Evolutionary conservation across 306 rosid genomes (phyloP).

Genomic region (Fragaria nilgerrensis): DNA sequence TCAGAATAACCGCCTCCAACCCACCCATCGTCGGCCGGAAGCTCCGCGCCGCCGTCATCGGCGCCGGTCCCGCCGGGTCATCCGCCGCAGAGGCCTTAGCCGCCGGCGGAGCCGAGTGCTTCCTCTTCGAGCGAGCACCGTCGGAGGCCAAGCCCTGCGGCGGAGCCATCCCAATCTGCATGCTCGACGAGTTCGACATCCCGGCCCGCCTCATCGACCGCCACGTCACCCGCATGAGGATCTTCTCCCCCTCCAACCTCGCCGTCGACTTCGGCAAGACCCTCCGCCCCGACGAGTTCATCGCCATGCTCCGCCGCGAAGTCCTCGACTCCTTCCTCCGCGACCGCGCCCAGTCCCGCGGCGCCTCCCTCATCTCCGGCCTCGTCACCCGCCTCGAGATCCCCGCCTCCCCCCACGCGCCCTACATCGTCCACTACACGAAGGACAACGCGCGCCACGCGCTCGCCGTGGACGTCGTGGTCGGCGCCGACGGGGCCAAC

Average conservation of each 20-base stretch:
- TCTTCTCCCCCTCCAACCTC: slow-evolving; percentile 88
- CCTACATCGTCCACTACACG: slow-evolving; percentile 64
- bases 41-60: slow-evolving; percentile 85
- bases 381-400: slow-evolving; percentile 60
- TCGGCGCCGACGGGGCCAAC: slow-evolving; percentile 87
- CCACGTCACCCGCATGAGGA: slow-evolving; percentile 63
- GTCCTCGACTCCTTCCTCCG: slow-evolving; percentile 86
- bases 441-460: slow-evolving; percentile 28
- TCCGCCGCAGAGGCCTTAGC: slow-evolving; percentile 90
- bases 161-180: slow-evolving; percentile 93
- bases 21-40: slow-evolving; percentile 59
- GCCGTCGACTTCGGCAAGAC: slow-evolving; percentile 86
- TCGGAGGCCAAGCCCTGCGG: slow-evolving; percentile 86
- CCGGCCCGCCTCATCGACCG: slow-evolving; percentile 79
- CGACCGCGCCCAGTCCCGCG: slow-evolving; percentile 59
- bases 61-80: slow-evolving; percentile 92
- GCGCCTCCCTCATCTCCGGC: slow-evolving; percentile 58
- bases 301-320: slow-evolving; percentile 93
- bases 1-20: slow-evolving; percentile 28
- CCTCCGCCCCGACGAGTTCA: slow-evolving; percentile 63
- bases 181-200: slow-evolving; percentile 82
- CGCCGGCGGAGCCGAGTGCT: slow-evolving; percentile 72
- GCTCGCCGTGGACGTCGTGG: slow-evolving; percentile 72
- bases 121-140: slow-evolving; percentile 70
- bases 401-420: slow-evolving; percentile 39